A percentile compares a stretch with the other conserved stretches of the same genome.
Evolutionary conservation across 2,329 filamentous ascomycete species (phyloP).

Genomic region (Cladobotryum mycophilum): DNA sequence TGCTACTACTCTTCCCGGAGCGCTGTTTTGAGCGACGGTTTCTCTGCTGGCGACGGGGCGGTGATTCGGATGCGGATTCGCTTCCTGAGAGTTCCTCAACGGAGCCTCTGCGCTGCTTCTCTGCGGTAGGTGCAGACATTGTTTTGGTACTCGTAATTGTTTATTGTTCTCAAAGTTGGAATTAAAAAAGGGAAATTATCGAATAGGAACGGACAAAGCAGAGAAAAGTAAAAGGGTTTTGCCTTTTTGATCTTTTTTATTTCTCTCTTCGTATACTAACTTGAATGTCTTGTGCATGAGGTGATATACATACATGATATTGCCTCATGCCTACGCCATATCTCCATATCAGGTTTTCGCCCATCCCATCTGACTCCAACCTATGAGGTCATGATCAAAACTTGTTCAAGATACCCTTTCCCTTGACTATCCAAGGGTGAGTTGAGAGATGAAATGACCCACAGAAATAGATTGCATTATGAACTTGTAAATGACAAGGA

Average conservation of each 20-base stretch:
- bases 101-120: not conserved
- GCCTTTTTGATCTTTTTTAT: no score
- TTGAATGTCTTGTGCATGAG: not conserved
- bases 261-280: no score
- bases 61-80: not conserved
- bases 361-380: conserved; percentile 2
- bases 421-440: no score
- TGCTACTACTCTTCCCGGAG: not conserved
- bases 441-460: no score
- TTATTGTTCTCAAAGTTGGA: not conserved
- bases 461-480: no score
- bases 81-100: not conserved
- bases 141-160: not conserved
- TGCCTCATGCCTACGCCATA: conserved; percentile 5
- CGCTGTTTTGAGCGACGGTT: not conserved
- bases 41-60: conserved; percentile 1
- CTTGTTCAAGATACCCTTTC: not conserved
- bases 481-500: no score
- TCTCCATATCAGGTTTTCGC: conserved; percentile 22
- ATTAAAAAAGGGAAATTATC: no score
- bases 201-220: not conserved
- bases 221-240: not conserved
- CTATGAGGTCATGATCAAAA: conserved; percentile 25
- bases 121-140: not conserved
- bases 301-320: conserved; percentile 17